Evolutionary conservation across 2,329 filamentous ascomycete species (phyloP).

Genomic region (Endocalyx cinctus): DNA sequence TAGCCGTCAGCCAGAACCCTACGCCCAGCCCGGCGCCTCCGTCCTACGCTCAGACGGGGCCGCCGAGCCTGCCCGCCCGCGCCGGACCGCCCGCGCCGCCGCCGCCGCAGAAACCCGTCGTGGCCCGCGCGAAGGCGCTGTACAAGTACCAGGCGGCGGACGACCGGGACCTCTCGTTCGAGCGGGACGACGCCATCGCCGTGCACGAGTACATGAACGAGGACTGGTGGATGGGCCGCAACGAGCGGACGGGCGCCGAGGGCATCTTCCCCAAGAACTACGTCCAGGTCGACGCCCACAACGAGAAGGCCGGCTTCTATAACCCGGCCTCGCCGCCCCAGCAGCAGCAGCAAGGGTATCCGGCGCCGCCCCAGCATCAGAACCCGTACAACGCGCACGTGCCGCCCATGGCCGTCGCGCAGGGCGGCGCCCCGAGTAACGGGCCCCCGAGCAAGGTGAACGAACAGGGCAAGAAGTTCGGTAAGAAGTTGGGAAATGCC

Average conservation of each 20-base stretch:
- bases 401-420: constrained; percentile 69
- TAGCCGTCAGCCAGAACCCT: constrained; percentile 29
- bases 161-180: constrained; percentile 74
- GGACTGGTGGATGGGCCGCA: constrained; percentile 94
- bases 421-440: constrained; percentile 40
- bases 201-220: constrained; percentile 92
- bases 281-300: constrained; percentile 68
- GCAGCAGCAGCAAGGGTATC: constrained; percentile 31
- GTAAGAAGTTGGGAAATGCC: constrained; percentile 82
- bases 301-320: constrained; percentile 26
- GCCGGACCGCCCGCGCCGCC: constrained; percentile 35
- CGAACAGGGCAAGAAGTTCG: constrained; percentile 86
- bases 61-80: constrained; percentile 25
- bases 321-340: constrained; percentile 21
- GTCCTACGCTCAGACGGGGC: constrained; percentile 45
- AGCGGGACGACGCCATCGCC: constrained; percentile 73
- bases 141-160: constrained; percentile 80
- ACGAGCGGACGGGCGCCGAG: constrained; percentile 74
- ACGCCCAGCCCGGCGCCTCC: constrained; percentile 40
- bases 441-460: constrained; percentile 57
- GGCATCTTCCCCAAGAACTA: constrained; percentile 96
- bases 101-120: constrained; percentile 48
- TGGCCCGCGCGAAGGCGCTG: constrained; percentile 73
- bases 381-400: constrained; percentile 66
- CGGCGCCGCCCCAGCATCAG: constrained; percentile 39